Evolutionary conservation across 305 asterid species (phyloP), one percentile per base, ranked within the genome.

Genomic region (Fraxinus dipetala): DNA sequence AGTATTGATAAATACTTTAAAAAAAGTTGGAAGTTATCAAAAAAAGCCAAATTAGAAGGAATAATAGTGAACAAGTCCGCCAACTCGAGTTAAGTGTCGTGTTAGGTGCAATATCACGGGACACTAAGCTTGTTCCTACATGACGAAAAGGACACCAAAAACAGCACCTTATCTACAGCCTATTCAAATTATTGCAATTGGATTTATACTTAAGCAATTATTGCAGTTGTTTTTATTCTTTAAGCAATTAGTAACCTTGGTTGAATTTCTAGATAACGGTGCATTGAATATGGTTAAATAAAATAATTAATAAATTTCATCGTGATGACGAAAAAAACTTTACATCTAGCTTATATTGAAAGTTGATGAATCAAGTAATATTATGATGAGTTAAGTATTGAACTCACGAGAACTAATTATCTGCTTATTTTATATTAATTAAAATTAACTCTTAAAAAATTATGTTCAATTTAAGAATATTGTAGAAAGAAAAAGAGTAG

Each of bases 51-150:
- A 48, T 13, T 28, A 7, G 6, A 28, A 45, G 43, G 38, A 76
- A 38, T 75, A 75, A 20, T 35, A 40, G 78, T 8, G 18, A 75
- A 35, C 9, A 10, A 36, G 35, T 24, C 75, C 38, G 30, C 14
- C 75, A 4, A 69, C 14, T 67, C 35, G n/a, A 22, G 22, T 35
- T 0, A 35, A 35, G 43, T 7, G 43, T 36, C 43, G 11, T 36
- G 43, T 36, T 36, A 7, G 40, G 32, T 28, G 70, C 22, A 43
- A 32, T 32, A 14, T 79, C 86, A 83, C 83, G 86, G 86, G 83
- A 45, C 56, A 51, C 45, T 32, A 20, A 32, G 43, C 63, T 31
- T 14, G 56, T 69, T 82, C 82, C 78, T 56, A 70, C 31, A 7
- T 54, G 85, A 78, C 56, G 78, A 51, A 74, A 54, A 9, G n/a